Conservation (phyloP, 345 rosid species). For the Populus deltoides region DNA sequence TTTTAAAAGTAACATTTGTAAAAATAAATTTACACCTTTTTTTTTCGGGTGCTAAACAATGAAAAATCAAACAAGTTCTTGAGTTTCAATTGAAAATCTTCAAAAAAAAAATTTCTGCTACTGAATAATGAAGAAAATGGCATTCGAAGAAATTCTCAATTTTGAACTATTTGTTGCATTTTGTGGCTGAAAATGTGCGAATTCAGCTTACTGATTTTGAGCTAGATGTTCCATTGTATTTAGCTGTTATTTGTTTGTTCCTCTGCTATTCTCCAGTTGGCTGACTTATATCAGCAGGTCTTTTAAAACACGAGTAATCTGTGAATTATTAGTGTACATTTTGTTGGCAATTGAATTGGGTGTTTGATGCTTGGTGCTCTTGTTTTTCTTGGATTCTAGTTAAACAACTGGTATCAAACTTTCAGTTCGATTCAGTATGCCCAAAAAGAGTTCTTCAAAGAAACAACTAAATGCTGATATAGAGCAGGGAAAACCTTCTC, state of each 20-base stretch:
- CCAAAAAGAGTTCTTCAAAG: slow-evolving; percentile 32
- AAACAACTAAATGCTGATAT: slow-evolving; percentile 5
- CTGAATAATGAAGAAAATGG: neutral
- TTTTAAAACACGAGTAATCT: neutral
- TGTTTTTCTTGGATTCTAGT: neutral
- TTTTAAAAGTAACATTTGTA: neutral
- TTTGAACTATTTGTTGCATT: neutral
- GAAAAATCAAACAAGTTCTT: too few species aligned
- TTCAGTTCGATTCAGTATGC: neutral
- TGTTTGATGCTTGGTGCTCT: neutral
- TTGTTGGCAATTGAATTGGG: neutral
- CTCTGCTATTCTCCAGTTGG: neutral
- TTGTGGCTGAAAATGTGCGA: neutral
- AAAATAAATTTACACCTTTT: neutral
- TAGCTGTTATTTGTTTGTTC: neutral
- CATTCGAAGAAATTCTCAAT: neutral
- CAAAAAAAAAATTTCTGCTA: too few species aligned
- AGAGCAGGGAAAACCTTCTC: slow-evolving; percentile 22
- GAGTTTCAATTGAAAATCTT: neutral
- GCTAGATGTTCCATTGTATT: neutral
- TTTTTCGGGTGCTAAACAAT: too few species aligned
- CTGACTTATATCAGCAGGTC: neutral
- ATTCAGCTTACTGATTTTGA: neutral
- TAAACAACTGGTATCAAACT: neutral
- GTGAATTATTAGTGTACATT: neutral